A percentile compares a stretch with the other conserved stretches of the same genome.
These are phyloP conservation scores for Scytalidium sp. DNA, from an alignment of 2,329 filamentous ascomycete species.

Conservation along the genomic window DNA sequence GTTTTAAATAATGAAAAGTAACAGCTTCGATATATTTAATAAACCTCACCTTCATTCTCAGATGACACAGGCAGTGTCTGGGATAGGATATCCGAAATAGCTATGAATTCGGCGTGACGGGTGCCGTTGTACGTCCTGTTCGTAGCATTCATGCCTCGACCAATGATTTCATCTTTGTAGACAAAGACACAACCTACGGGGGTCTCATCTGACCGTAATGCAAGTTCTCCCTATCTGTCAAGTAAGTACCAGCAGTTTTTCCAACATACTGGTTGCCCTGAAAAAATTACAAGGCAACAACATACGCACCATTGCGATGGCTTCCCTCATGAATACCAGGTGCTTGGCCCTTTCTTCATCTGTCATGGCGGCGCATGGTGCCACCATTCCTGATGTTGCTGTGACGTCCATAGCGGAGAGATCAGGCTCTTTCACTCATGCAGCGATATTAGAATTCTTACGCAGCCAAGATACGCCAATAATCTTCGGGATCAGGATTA, in stretches of 20 bases:
- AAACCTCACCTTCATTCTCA: no score
- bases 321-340: slow-evolving; percentile 74
- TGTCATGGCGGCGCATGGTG: slow-evolving; percentile 4
- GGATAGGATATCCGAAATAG: slow-evolving; percentile 62
- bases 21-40: no score
- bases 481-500: no score
- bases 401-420: not conserved
- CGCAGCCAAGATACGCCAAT: no score
- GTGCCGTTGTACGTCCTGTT: slow-evolving; percentile 90
- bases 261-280: slow-evolving; percentile 3
- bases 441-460: no score
- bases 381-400: not conserved
- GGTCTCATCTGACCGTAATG: slow-evolving; percentile 83
- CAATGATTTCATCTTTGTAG: slow-evolving; percentile 73
- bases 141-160: slow-evolving; percentile 93
- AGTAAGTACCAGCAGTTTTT: no score
- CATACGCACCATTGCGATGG: slow-evolving; percentile 72
- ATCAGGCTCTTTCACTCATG: no score
- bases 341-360: slow-evolving; percentile 32
- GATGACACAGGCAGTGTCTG: slow-evolving; percentile 48
- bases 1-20: no score
- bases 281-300: slow-evolving; percentile 4
- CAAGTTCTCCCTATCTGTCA: slow-evolving; percentile 69
- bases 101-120: slow-evolving; percentile 92
- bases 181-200: slow-evolving; percentile 96